Base-by-base conservation (phyloP, 139 green algal genomes). In the Desmodesmus armatus region DNA sequence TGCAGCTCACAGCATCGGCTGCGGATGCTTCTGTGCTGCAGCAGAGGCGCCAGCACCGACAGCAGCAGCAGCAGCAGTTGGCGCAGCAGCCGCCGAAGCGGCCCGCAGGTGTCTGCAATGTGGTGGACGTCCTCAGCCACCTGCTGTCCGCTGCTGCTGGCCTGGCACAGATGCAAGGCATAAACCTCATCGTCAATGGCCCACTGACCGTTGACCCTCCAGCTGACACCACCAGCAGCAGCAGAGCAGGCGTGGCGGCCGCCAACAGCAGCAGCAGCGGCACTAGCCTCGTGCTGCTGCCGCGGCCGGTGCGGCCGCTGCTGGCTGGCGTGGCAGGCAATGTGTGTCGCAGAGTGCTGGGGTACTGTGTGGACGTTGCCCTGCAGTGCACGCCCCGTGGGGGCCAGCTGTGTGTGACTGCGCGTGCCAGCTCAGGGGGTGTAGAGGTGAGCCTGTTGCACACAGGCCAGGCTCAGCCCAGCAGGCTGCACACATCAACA, bases 311-410 rank as follows among this genome's bases (percentile, higher is more conserved):
- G 9, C 83, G 82, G 43, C 88, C 85, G n/a, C 82, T 91, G 49
- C 49, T 85, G 40, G 85, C 87, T 13, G 82, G 63, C 17, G 69
- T 88, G 0, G 33, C 37, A 9, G 69, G 63, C 15, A 37, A 43
- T 0, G 51, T 79, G 5, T 66, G 83, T 13, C 49, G 67, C 5
- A 71, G 77, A 25, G 29, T 87, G 33, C 55, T 89, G 41, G 70
- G 67, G 0, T 79, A 80, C 53, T 70, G 89, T n/a, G 33, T 91
- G 40, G 85, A 89, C 49, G 78, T 91, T 37, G 80, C 79, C 29
- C 62, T 91, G 77, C 88, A 89, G 71, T 89, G 82, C 85, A 90
- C 88, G 23, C 88, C 88, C n/a, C 63, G 71, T 13, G 88, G 88
- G 3, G 88, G 88, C 0, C 82, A 86, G 73, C 44, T 90, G 41